Evolutionary conservation across 176 grass and related monocot genomes (phyloP), one percentile per base, ranked within the genome.

Genomic region (Triticum monococcum): DNA sequence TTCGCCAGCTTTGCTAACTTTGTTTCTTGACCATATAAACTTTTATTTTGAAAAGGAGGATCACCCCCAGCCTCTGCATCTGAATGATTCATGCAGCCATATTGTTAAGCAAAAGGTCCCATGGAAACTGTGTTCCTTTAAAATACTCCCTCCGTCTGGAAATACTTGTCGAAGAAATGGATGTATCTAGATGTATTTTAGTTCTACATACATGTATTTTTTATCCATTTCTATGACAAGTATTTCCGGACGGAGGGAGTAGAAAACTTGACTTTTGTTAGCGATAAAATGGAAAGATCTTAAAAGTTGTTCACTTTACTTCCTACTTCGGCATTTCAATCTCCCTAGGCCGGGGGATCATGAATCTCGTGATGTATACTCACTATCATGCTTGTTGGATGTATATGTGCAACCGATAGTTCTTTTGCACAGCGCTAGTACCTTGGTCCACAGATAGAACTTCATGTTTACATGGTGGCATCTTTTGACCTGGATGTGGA

Each of bases 1-100:
- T 91, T 8, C 31, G 7, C 37, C 18, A 80, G 24, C 41, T 79
- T 41, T 77, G 24, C 43, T 26, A 83, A 30, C 20, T 75, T 68
- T 57, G 32, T 59, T 86, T 79, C 25, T 90, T 33, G 45, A 83
- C 46, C 17, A 79, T 72, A 71, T 50, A 28, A 82, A 71, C n/a
- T 30, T 30, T 30, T 30, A 30, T 30, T 30, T 30, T 30, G 28
- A 30, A 30, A 30, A 30, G 28, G 28, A 30, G 28, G 28, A 30
- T 30, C 28, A 30, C 28, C 28, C 28, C 28, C 28, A 2, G 28
- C 28, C 28, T 30, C 2, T 30, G 28, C 28, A 30, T 30, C 28
- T 30, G 28, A 30, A 30, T 30, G 28, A 30, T 30, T 30, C 28
- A 30, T 30, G 28, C 28, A 30, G 28, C 28, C 28, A 30, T 30